Percentiles rank a stretch among this genome's conserved stretches.
phyloP scores from a whole-genome alignment of 495 filamentous ascomycete species.

The Lophium mytilinum region DNA sequence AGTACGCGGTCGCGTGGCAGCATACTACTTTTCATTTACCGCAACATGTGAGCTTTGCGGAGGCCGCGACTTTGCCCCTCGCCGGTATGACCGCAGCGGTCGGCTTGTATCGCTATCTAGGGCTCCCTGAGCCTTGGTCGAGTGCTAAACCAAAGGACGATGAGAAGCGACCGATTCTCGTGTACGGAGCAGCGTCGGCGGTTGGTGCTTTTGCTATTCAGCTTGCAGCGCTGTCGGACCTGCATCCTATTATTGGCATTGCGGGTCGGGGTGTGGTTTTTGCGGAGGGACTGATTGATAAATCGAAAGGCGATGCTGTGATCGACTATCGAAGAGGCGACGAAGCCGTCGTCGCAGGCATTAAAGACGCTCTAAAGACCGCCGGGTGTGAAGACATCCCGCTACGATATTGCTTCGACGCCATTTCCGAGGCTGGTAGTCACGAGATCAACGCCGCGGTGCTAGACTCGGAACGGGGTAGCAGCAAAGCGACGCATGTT shows the following conservation, averaged over 20 bases:
- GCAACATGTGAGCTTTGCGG: constrained; percentile 53
- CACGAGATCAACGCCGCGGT: constrained; percentile 41
- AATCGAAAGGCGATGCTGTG: constrained; percentile 57
- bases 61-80: constrained; percentile 63
- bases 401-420: constrained; percentile 49
- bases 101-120: constrained; percentile 44
- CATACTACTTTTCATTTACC: constrained; percentile 65
- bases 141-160: constrained; percentile 14
- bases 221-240: constrained; percentile 53
- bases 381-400: constrained; percentile 5
- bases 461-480: constrained; percentile 29
- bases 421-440: constrained; percentile 47
- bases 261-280: constrained; percentile 51
- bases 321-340: constrained; percentile 62
- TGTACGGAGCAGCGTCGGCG: constrained; percentile 59
- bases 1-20: constrained; percentile 58
- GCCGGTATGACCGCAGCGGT: constrained; percentile 67
- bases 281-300: constrained; percentile 53
- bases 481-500: constrained; percentile 47
- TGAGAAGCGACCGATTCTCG: constrained; percentile 44
- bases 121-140: constrained; percentile 58
- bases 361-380: constrained; percentile 41
- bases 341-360: constrained; percentile 42
- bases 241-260: constrained; percentile 63
- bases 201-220: constrained; percentile 64